Conservation (phyloP, 257 asterid species). For the Verbena officinalis region DNA sequence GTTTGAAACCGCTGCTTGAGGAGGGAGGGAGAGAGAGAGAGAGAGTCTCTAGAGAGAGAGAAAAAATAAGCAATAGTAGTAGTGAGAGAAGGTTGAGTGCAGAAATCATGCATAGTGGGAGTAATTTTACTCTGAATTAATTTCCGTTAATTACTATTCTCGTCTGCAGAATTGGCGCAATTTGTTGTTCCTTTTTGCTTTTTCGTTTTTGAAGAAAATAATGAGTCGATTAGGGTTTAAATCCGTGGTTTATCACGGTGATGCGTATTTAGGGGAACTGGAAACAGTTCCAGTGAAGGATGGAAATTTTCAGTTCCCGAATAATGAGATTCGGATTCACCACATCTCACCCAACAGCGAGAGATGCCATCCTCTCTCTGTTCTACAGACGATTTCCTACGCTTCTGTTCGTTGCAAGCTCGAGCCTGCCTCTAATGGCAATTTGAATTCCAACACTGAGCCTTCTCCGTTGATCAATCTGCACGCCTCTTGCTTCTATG, state of each 20-base stretch:
- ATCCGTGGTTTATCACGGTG: slow-evolving; percentile 76
- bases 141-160: slow-evolving; percentile 9
- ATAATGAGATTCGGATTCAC: slow-evolving; percentile 87
- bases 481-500: slow-evolving; percentile 85
- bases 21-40: slow-evolving; percentile 41
- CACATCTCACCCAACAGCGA: slow-evolving; percentile 67
- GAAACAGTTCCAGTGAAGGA: slow-evolving; percentile 65
- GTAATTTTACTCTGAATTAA: slow-evolving; percentile 8
- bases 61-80: background rate
- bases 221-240: slow-evolving; percentile 96
- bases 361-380: slow-evolving; percentile 82
- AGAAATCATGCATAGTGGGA: slow-evolving; percentile 26
- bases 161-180: slow-evolving; percentile 21
- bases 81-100: slow-evolving; percentile 41
- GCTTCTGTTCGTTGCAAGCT: slow-evolving; percentile 81
- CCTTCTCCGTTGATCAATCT: slow-evolving; percentile 68
- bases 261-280: slow-evolving; percentile 73
- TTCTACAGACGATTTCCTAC: slow-evolving; percentile 73
- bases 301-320: slow-evolving; percentile 69
- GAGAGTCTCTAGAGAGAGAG: slow-evolving; percentile 28
- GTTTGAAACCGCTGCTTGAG: slow-evolving; percentile 53
- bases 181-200: background rate
- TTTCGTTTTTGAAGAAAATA: background rate
- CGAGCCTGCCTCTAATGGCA: slow-evolving; percentile 60
- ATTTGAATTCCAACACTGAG: slow-evolving; percentile 40